Percentiles rank a stretch among this genome's conserved stretches.
phyloP scores from a whole-genome alignment of 225 moss, liverwort and hornwort species.

The Lunularia cruciata region DNA sequence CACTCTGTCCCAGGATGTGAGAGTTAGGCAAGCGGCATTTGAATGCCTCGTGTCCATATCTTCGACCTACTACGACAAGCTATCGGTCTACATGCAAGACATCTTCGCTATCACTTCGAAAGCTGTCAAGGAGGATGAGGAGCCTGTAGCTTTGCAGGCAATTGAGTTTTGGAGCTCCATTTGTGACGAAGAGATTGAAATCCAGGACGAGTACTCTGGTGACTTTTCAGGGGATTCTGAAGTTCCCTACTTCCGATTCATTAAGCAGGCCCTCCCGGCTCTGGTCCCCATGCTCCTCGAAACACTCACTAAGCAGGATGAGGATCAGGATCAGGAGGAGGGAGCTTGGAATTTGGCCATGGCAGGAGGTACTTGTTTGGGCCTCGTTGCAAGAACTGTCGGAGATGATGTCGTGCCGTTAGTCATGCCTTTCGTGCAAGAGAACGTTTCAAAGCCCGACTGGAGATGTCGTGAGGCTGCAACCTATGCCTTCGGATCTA shows the following conservation, averaged over 20 bases:
- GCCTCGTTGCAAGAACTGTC: slow-evolving; percentile 51
- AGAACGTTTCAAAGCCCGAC: slow-evolving; percentile 51
- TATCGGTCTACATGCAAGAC: slow-evolving; percentile 54
- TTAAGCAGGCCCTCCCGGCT: slow-evolving; percentile 54
- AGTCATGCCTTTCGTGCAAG: slow-evolving; percentile 54
- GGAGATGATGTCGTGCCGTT: slow-evolving; percentile 53
- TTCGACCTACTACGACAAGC: slow-evolving; percentile 52
- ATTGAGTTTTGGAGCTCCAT: slow-evolving; percentile 59
- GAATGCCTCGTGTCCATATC: slow-evolving; percentile 53
- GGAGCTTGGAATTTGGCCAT: slow-evolving; percentile 55
- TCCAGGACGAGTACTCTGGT: slow-evolving; percentile 54
- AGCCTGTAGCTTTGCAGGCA: slow-evolving; percentile 47
- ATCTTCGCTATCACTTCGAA: slow-evolving; percentile 54
- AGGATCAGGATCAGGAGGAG: slow-evolving; percentile 53
- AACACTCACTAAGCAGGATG: slow-evolving; percentile 51
- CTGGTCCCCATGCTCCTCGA: slow-evolving; percentile 50
- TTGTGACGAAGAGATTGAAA: slow-evolving; percentile 56
- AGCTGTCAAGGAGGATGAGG: slow-evolving; percentile 51
- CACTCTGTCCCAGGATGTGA: slow-evolving; percentile 43
- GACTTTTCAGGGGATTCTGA: slow-evolving; percentile 55
- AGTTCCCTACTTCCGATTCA: slow-evolving; percentile 54
- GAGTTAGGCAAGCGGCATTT: slow-evolving; percentile 49
- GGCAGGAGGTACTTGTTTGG: slow-evolving; percentile 54
- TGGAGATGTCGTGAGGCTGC: slow-evolving; percentile 54
- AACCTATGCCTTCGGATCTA: slow-evolving; percentile 53